Base-by-base conservation (phyloP, 75 land plant genomes). In the Selaginella tamariscina region DNA sequence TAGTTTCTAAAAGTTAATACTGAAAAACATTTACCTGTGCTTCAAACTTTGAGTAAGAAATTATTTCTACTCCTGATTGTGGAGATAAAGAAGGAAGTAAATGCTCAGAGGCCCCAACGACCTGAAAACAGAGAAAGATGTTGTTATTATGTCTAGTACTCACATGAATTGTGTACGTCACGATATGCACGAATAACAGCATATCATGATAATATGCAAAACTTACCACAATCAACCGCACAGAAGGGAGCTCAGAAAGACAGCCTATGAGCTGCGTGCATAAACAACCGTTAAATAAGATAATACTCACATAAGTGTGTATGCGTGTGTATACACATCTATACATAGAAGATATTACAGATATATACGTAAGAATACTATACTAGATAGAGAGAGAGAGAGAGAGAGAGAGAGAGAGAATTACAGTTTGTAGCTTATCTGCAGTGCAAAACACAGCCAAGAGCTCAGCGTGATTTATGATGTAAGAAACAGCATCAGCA, bases 401-500 rank as follows among this genome's bases (percentile, higher is more conserved):
- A n/a, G n/a, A n/a, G n/a, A 66, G 13, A 55, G 31, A 30, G 27
- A 73, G 18, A 55, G 15, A 49, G 11, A 55, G 33, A 65, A 94
- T 82, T 49, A 93, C 96, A 77, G 72, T 82, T 64, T 82, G 76
- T 66, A 94, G 74, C 31, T 82, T 87, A 68, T 87, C 87, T 31
- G 84, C 96, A 54, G 89, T 86, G 73, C 99, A 95, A 72, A 95
- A 95, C 21, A 91, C 84, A 65, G 77, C 87, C 60, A 85, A 69
- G 30, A 88, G 73, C 68, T 67, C 77, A 59, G 92, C 85, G 79
- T 95, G 99, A 71, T 84, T 85, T 39, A 88, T 82, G 66, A 95
- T 91, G 66, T 80, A 95, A 66, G 77, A 79, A 56, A 88, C 97
- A 57, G 99, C 99, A 82, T 87, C 97, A 44, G 92, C 94, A 69